Percentiles rank a stretch among this genome's conserved stretches.
phyloP scores from a whole-genome alignment of 2,329 filamentous ascomycete genomes.

The Colletotrichum sojae region DNA sequence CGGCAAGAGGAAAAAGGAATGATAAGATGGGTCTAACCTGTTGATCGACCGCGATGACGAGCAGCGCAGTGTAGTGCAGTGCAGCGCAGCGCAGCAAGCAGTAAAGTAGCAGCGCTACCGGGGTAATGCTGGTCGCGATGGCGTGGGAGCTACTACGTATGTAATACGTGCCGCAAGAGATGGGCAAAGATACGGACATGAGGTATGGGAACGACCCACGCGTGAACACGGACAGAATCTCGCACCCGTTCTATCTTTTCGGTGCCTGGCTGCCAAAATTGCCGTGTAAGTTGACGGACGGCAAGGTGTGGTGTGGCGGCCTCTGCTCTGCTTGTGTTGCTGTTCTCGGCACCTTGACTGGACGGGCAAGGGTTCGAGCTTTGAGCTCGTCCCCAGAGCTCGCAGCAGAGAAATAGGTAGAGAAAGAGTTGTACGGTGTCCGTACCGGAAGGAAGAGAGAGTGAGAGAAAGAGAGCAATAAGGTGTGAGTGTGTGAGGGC shows the following conservation, averaged over 20 bases:
- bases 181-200: background rate
- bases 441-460: background rate
- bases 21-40: slow-evolving; percentile 28
- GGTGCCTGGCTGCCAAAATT: background rate
- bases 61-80: slow-evolving; percentile 9
- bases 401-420: background rate
- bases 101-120: slow-evolving; percentile 16
- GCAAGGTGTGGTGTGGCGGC: background rate
- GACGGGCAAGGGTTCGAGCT: slow-evolving; percentile 14
- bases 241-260: background rate
- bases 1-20: slow-evolving; percentile 34
- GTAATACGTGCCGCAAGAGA: background rate
- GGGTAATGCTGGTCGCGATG: slow-evolving; percentile 16
- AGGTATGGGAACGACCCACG: background rate
- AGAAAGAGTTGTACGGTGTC: background rate
- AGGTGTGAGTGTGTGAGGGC: background rate
- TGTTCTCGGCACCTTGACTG: slow-evolving; percentile 10
- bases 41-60: slow-evolving; percentile 39
- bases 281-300: slow-evolving; percentile 18
- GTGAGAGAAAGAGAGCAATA: background rate
- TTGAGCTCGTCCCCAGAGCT: background rate
- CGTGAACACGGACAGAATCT: background rate
- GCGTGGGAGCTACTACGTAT: slow-evolving; percentile 10
- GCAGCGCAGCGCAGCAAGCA: background rate
- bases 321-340: background rate